These are phyloP conservation scores for Phytophthora boehmeriae DNA, from an alignment of 352 stramenopile species.

Conservation along the genomic window DNA sequence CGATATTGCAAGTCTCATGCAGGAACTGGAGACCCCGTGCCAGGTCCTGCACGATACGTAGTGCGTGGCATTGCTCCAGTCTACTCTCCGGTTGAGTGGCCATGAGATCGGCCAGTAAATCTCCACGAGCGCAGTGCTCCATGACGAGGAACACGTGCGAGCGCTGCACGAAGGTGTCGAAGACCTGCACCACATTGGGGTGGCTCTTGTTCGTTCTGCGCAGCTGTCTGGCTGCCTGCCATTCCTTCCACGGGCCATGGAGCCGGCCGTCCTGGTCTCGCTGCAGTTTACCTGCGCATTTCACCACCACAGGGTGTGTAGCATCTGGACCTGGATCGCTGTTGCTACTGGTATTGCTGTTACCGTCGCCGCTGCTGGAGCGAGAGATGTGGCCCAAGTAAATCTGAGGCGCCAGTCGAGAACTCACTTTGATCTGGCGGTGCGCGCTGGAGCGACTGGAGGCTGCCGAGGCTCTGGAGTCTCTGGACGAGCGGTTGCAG, in stretches of 20 bases:
- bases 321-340: not conserved
- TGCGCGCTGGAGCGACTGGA: not conserved
- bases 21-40: slow-evolving; percentile 35
- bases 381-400: slow-evolving; percentile 34
- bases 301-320: slow-evolving; percentile 26
- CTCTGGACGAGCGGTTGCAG: slow-evolving; percentile 4
- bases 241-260: slow-evolving; percentile 34
- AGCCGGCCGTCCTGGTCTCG: slow-evolving; percentile 19
- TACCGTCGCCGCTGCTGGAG: not conserved
- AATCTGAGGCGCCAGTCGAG: slow-evolving; percentile 35
- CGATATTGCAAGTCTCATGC: slow-evolving; percentile 32
- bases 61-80: slow-evolving; percentile 29
- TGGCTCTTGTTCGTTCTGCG: slow-evolving; percentile 21
- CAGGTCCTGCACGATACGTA: slow-evolving; percentile 38
- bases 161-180: slow-evolving; percentile 42
- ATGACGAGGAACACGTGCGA: slow-evolving; percentile 52
- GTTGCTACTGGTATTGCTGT: not conserved
- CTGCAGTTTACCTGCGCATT: slow-evolving; percentile 30
- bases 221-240: slow-evolving; percentile 28
- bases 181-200: slow-evolving; percentile 44
- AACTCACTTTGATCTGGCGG: slow-evolving; percentile 35
- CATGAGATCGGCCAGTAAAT: slow-evolving; percentile 48
- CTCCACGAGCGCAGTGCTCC: slow-evolving; percentile 57
- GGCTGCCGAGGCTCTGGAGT: not conserved
- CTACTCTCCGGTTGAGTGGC: slow-evolving; percentile 28